Conservation (phyloP, 805 yeast species). For the Suhomyces pyralidae region DNA sequence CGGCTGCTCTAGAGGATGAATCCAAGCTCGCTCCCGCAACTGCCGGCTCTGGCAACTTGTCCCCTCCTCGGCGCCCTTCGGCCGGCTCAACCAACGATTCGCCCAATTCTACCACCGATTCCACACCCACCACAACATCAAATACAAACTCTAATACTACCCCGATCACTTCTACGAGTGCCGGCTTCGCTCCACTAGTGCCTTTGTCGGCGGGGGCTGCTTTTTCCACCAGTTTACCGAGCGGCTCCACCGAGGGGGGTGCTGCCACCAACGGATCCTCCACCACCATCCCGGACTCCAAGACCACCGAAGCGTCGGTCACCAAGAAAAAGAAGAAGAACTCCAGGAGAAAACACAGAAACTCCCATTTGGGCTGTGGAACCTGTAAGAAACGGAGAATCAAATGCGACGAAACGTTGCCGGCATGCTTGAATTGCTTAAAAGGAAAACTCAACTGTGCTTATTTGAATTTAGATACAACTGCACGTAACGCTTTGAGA, state of each 20-base stretch:
- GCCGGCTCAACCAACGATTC: neutral
- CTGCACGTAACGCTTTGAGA: slow-evolving; percentile 47
- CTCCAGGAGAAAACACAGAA: slow-evolving; percentile 59
- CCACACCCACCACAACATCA: neutral
- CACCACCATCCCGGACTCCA: slow-evolving; percentile 4
- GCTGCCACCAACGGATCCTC: slow-evolving; percentile 4
- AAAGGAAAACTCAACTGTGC: slow-evolving; percentile 50
- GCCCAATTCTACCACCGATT: neutral
- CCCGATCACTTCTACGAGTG: neutral
- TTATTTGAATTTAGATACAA: slow-evolving; percentile 45
- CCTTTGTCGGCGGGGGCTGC: slow-evolving; percentile 1
- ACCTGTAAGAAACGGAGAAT: slow-evolving; percentile 61
- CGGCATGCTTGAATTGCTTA: slow-evolving; percentile 54
- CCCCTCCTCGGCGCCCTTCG: neutral
- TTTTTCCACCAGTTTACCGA: neutral
- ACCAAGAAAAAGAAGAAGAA: slow-evolving; percentile 40
- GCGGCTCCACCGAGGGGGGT: slow-evolving; percentile 3
- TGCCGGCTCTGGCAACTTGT: neutral
- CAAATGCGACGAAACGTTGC: slow-evolving; percentile 65
- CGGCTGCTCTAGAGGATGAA: neutral
- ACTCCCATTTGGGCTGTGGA: slow-evolving; percentile 74
- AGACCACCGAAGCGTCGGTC: slow-evolving; percentile 5
- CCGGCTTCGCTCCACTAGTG: neutral
- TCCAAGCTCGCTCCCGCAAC: neutral
- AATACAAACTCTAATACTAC: neutral